Conservation (phyloP, 768 basidiomycete species). For the Fomitopsis serialis region DNA sequence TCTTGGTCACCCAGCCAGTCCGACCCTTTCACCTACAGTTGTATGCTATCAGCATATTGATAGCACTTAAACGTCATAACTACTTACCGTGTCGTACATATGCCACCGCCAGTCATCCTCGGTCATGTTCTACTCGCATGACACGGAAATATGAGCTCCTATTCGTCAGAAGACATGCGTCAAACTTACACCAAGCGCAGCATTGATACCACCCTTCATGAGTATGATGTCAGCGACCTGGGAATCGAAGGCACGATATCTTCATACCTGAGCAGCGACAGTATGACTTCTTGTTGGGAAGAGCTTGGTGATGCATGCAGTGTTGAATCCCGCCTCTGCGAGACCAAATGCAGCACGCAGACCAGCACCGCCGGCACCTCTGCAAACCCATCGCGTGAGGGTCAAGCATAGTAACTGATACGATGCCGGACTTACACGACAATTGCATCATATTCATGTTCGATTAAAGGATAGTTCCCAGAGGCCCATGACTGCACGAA, state of each 20-base stretch:
- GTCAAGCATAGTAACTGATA: background rate
- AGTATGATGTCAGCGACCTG: slow-evolving; percentile 14
- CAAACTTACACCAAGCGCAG: slow-evolving; percentile 79
- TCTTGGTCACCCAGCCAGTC: slow-evolving; percentile 99
- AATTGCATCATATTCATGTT: slow-evolving; percentile 98
- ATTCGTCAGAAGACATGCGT: background rate
- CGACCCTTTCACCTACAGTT: slow-evolving; percentile 85
- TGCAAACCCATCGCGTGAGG: slow-evolving; percentile 23
- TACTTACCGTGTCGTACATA: slow-evolving; percentile 89
- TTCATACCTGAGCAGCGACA: slow-evolving; percentile 91
- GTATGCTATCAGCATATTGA: slow-evolving; percentile 3
- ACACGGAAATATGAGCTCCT: background rate
- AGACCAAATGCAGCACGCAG: slow-evolving; percentile 97
- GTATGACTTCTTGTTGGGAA: slow-evolving; percentile 99
- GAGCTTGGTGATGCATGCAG: slow-evolving; percentile 97
- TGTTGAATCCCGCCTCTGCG: slow-evolving; percentile 97
- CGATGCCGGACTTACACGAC: slow-evolving; percentile 70
- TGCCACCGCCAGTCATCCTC: slow-evolving; percentile 99
- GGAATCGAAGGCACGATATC: slow-evolving; percentile 2
- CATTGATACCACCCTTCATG: slow-evolving; percentile 91
- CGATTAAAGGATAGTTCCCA: slow-evolving; percentile 93
- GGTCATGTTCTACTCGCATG: slow-evolving; percentile 85
- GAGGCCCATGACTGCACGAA: slow-evolving; percentile 61
- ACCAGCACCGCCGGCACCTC: slow-evolving; percentile 97
- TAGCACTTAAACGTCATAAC: background rate